Evolutionary conservation across 495 filamentous ascomycete species (phyloP).

Genomic region (Friedmanniomyces endolithicus): DNA sequence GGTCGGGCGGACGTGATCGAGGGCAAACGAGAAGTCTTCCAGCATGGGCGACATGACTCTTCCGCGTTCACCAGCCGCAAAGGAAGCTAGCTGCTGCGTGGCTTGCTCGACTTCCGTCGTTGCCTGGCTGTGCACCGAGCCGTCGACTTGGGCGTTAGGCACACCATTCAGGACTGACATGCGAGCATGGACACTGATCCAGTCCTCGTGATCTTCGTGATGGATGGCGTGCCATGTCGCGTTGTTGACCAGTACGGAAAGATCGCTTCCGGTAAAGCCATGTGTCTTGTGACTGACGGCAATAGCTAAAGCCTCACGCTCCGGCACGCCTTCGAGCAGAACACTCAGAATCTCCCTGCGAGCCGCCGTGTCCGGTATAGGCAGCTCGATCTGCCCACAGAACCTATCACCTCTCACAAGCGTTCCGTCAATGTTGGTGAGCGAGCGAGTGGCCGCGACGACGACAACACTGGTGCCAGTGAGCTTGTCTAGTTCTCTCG

Average conservation of each 20-base stretch:
- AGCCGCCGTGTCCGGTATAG: slow-evolving; percentile 60
- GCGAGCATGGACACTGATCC: neutral
- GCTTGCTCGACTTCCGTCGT: slow-evolving; percentile 6
- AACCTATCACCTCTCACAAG: slow-evolving; percentile 57
- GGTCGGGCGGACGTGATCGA: slow-evolving; percentile 55
- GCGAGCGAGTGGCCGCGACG: slow-evolving; percentile 59
- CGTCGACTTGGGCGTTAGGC: neutral
- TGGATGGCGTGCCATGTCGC: neutral
- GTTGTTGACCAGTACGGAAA: slow-evolving; percentile 36
- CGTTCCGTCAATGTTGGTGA: slow-evolving; percentile 60
- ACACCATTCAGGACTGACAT: neutral
- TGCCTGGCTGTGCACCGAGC: slow-evolving; percentile 7
- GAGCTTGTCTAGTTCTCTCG: slow-evolving; percentile 33
- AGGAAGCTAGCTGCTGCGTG: neutral
- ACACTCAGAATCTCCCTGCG: slow-evolving; percentile 62
- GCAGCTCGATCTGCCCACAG: slow-evolving; percentile 60
- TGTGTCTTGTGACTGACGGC: slow-evolving; percentile 47
- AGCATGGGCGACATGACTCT: slow-evolving; percentile 22
- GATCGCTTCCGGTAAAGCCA: slow-evolving; percentile 56
- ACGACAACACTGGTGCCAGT: slow-evolving; percentile 45
- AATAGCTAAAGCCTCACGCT: slow-evolving; percentile 24
- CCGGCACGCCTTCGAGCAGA: slow-evolving; percentile 30
- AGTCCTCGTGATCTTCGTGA: neutral
- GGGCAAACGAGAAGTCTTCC: slow-evolving; percentile 42
- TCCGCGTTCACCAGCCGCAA: neutral